These are phyloP conservation scores for Polychytrium aggregatum DNA, from an alignment of 192 early-diverging fungal genomes.

Conservation along the genomic window DNA sequence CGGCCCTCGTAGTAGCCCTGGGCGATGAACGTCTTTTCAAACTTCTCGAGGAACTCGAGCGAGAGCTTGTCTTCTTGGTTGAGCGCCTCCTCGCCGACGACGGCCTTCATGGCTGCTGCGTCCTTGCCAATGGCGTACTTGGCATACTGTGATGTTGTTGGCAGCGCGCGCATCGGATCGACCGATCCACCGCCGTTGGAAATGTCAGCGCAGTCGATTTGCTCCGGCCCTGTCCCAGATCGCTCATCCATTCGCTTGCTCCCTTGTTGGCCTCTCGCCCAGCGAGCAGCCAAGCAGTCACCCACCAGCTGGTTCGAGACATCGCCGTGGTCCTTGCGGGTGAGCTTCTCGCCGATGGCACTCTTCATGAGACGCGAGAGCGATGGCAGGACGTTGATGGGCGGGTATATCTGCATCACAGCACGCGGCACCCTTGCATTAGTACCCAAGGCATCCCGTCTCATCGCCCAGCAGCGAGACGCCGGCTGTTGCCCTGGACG, in stretches of 20 bases:
- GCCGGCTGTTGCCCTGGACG: no score
- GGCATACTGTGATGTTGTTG: conserved; percentile 53
- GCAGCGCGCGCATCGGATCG: no score
- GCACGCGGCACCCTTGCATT: not conserved
- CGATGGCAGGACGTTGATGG: conserved; percentile 98
- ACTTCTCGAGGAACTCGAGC: conserved; percentile 97
- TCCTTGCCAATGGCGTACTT: conserved; percentile 99
- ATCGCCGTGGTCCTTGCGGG: conserved; percentile 96
- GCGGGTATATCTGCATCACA: conserved; percentile 75
- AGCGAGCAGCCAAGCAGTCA: not conserved
- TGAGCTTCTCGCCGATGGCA: conserved; percentile 96
- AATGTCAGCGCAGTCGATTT: no score
- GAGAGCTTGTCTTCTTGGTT: conserved; percentile 97
- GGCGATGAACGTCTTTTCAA: conserved; percentile 93
- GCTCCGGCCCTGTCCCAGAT: no score
- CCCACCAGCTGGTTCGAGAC: conserved; percentile 92
- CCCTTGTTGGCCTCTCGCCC: no score
- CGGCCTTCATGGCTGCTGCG: conserved; percentile 99
- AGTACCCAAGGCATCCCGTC: no score
- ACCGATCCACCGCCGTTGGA: no score
- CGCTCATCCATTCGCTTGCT: no score
- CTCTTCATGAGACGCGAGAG: conserved; percentile 98
- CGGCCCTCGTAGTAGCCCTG: conserved; percentile 93
- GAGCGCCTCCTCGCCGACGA: conserved; percentile 98
- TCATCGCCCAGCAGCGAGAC: no score